Evolutionary conservation across 805 yeast genomes (phyloP), one percentile per base, ranked within the genome.

Genomic region (Schizosaccharomyces lindneri): DNA sequence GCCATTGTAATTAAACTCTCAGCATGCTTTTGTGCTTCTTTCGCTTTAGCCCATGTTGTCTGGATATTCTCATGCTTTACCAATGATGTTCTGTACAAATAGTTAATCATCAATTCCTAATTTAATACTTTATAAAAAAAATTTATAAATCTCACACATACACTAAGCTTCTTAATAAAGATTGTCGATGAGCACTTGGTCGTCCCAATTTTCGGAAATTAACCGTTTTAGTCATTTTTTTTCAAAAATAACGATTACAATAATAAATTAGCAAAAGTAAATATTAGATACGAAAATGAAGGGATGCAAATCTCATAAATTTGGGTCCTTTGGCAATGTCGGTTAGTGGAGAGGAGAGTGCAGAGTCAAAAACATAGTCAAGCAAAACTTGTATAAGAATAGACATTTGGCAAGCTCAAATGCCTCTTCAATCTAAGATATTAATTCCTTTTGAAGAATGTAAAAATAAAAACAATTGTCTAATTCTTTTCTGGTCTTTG

Each of bases 31-130:
- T 81, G 84, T 0, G 87, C 79, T 64, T 81, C 81, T 69, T 81
- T 82, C 59, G 90, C 89, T 70, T 83, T 84, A 32, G 86, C 84
- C 64, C 78, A 79, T 0, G 94, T 85, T 0, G 93, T 84, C 5
- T 80, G 76, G 62, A 85, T 79, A 21, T 83, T 76, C 66, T 84
- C 93, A 66, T 84, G 80, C 70, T 83, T 82, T 43, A 85, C 74
- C 46, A 85, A 71, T 13, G 85, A 81, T n/a, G 57, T 51, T 51
- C 57, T 51, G n/a, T 1, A 85, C 76, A 36, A 36, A 9, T 36
- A 36, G 41, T 36, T 36, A 36, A 36, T 36, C 24, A 80, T 85
- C 67, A 84, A 72, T 68, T 85, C 84, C 66, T 81, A 76, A 68
- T 84, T 69, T 61, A 83, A 74, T 36, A 83, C 80, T 61, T 61